A percentile compares a stretch with the other conserved stretches of the same genome.
phyloP scores from a whole-genome alignment of 495 filamentous ascomycete genomes.

The Trichocladium uniseriatum region DNA sequence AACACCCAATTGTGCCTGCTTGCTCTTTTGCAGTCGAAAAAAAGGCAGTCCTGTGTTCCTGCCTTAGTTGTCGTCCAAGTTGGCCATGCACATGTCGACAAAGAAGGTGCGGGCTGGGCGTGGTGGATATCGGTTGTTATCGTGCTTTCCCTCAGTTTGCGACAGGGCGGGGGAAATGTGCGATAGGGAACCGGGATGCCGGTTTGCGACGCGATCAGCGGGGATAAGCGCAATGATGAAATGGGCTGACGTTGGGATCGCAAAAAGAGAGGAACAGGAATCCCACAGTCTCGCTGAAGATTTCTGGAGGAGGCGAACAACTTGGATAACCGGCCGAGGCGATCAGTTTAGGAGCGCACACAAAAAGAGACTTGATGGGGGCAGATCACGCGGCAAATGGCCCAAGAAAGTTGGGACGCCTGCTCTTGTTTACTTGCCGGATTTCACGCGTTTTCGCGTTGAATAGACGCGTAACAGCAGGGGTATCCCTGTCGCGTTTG shows the following conservation, averaged over 20 bases:
- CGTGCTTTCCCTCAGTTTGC: constrained; percentile 7
- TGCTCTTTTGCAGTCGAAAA: background rate
- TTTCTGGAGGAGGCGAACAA: background rate
- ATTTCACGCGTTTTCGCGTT: constrained; percentile 19
- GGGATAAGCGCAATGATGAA: constrained; percentile 19
- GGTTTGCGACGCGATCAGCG: constrained; percentile 18
- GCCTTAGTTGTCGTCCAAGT: constrained; percentile 2
- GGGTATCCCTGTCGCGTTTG: constrained; percentile 11
- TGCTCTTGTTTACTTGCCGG: constrained; percentile 20
- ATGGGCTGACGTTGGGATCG: background rate
- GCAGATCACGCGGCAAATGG: constrained; percentile 14
- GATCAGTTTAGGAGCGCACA: constrained; percentile 11
- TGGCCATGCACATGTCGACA: constrained; percentile 11
- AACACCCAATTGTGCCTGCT: constrained; percentile 5
- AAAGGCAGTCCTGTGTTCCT: constrained; percentile 3
- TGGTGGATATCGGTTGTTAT: constrained; percentile 5
- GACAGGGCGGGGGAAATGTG: constrained; percentile 9
- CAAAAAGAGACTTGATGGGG: background rate
- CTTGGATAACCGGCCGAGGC: background rate
- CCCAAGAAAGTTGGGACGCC: constrained; percentile 12
- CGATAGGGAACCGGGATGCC: constrained; percentile 1
- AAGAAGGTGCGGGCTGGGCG: constrained; percentile 5
- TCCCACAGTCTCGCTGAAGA: background rate
- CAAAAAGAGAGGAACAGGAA: background rate
- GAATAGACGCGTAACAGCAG: constrained; percentile 11